Base-by-base conservation (phyloP, 495 filamentous ascomycete species). In the Corynascus novoguineensis region DNA sequence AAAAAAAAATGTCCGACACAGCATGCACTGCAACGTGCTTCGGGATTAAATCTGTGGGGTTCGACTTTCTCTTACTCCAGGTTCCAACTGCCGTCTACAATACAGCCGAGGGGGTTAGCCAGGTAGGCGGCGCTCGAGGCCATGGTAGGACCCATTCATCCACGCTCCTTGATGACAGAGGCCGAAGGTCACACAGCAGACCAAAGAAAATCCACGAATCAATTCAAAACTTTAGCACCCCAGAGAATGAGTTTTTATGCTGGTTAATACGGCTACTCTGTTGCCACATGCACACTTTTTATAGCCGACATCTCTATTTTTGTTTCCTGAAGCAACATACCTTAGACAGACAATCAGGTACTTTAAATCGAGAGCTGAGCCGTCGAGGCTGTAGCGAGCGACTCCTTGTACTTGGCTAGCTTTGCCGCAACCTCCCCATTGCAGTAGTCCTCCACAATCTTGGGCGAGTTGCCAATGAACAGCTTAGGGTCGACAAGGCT, bases 401-500 rank as follows among this genome's bases (percentile, higher is more conserved):
- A 22, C 37, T 60, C 61, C 51, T 64, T 60, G 35, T 68, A 68
- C 61, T 41, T 62, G 29, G 50, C 57, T 34, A 68, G 50, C 55
- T 54, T 60, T 48, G 52, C 51, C 7, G 59, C 60, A 19, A 68
- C 64, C 60, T 64, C 60, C 17, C 65, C 65, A 52, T 65, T 63
- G 57, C 75, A 78, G 58, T 68, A 80, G 31, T 66, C 69, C 28
- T 79, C 78, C 22, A 81, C 77, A 45, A 75, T 74, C 62, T 73
- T 64, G 21, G 65, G 60, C 42, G 63, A 70, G 35, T 72, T 66
- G 32, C 89, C 87, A 58, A 86, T 85, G 66, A 90, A 95, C 41
- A 82, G 80, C 53, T 71, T 70, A 1, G 86, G 83, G 58, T 90
- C 83, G 40, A 95, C 75, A 71, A 97, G 78, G 47, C 62, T 66